Base-by-base conservation (phyloP, 257 asterid genomes). In the Paraleonurus japonicus region DNA sequence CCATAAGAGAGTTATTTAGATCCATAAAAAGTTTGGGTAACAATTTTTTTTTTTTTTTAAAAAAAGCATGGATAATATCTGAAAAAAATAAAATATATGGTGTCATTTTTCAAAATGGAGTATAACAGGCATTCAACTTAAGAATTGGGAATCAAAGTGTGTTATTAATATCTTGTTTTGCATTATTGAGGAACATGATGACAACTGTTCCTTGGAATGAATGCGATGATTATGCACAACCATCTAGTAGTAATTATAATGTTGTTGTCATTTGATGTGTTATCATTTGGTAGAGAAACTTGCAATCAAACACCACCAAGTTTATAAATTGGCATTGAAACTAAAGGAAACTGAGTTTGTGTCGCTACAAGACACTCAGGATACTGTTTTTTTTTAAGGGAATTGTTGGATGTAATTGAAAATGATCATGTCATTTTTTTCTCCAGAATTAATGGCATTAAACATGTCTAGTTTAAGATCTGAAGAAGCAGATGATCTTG, bases 361-460 rank as follows among this genome's bases (percentile, higher is more conserved):
- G 63, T 82, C 96, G 4, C 53, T 78, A 50, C 80, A 83, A 53
- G 82, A 86, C 80, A 80, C 77, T 15, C 82, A 83, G 16, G 80
- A 80, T 53, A 86, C 99, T 32, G 89, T 95, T 19, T 17, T 1
- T 95, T 81, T 67, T 23, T 84, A 50, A 79, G 83, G 82, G 94
- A 72, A 77, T 72, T 95, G 75, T 96, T 89, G 83, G 90, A 88
- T 74, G 93, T 92, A n/a, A 84, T 95, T 57, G 87, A 89, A 62
- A 85, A 75, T n/a, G n/a, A n/a, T 75, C 96, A 95, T 68, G 24
- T 94, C 64, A 37, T 16, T 23, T 74, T 84, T 55, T 95, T 89
- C 72, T 48, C 80, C 12, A 81, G 70, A 81, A 72, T 89, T 22
- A 79, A 71, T 51, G 96, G 93, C 62, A 92, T 95, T 43, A 77